Evolutionary conservation across 768 basidiomycete species (phyloP).

Genomic region (Amanita pallidorosea): DNA sequence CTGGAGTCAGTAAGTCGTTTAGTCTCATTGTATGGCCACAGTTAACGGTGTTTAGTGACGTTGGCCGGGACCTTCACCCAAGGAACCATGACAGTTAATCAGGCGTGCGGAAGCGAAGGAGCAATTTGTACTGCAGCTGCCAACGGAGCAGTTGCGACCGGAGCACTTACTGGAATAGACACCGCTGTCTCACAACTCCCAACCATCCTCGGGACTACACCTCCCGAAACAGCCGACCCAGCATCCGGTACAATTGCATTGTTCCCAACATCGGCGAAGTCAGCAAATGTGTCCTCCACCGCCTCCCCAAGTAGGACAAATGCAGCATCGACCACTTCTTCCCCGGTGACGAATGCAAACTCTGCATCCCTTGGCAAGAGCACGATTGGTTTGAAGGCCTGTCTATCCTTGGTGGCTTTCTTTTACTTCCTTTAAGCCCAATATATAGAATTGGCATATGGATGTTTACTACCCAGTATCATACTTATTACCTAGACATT

Average conservation of each 20-base stretch:
- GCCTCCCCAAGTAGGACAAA: neutral
- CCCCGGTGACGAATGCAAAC: neutral
- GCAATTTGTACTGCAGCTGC: neutral
- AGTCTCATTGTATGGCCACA: neutral
- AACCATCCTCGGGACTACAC: neutral
- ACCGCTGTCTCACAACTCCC: neutral
- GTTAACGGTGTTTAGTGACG: neutral
- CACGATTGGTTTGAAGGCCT: neutral
- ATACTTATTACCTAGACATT: no score
- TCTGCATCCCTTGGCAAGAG: neutral
- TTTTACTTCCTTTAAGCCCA: neutral
- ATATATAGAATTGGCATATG: neutral
- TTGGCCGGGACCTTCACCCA: neutral
- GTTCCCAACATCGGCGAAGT: neutral
- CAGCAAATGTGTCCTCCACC: neutral
- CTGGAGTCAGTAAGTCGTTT: neutral
- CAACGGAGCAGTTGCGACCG: neutral
- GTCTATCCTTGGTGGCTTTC: neutral
- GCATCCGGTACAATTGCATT: neutral
- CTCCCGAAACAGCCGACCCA: neutral
- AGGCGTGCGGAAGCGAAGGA: no score
- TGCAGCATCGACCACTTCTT: neutral
- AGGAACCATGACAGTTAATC: neutral
- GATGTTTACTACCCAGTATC: neutral
- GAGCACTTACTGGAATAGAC: neutral